Percentiles rank a stretch among this genome's conserved stretches.
These are phyloP conservation scores for Fusarium torulosum DNA, from an alignment of 2,329 filamentous ascomycete species.

Conservation along the genomic window DNA sequence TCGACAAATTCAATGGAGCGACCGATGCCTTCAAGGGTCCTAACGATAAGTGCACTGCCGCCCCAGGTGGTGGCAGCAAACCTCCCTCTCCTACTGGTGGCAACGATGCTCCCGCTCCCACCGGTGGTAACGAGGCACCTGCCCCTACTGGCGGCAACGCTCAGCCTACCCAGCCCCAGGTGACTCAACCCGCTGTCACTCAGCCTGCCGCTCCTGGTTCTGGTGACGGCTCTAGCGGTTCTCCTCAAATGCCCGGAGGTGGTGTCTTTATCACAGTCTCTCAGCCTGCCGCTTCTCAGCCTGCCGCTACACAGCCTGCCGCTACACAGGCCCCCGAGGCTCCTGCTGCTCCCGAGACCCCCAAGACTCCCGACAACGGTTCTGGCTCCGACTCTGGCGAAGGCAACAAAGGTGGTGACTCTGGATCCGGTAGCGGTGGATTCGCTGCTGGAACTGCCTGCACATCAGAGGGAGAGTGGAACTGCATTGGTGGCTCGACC, in stretches of 20 bases:
- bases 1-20: conserved; percentile 66
- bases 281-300: conserved; percentile 4
- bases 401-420: background rate
- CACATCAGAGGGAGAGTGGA: conserved; percentile 63
- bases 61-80: too few species aligned
- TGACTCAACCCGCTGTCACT: too few species aligned
- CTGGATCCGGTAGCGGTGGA: conserved; percentile 46
- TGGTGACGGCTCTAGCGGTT: background rate
- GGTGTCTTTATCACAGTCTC: conserved; percentile 58
- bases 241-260: conserved; percentile 47
- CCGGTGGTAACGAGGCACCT: too few species aligned
- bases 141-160: conserved; percentile 41
- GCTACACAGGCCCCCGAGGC: conserved; percentile 35
- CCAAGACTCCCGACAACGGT: background rate
- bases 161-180: conserved; percentile 2
- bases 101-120: too few species aligned
- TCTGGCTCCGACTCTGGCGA: background rate
- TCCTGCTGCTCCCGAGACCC: background rate
- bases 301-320: conserved; percentile 32
- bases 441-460: conserved; percentile 61
- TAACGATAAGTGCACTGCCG: too few species aligned
- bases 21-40: too few species aligned
- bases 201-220: background rate
- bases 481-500: conserved; percentile 63
- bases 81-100: too few species aligned